Base-by-base conservation (phyloP, 2,329 filamentous ascomycete species). In the Hymenoscyphus linearis region DNA sequence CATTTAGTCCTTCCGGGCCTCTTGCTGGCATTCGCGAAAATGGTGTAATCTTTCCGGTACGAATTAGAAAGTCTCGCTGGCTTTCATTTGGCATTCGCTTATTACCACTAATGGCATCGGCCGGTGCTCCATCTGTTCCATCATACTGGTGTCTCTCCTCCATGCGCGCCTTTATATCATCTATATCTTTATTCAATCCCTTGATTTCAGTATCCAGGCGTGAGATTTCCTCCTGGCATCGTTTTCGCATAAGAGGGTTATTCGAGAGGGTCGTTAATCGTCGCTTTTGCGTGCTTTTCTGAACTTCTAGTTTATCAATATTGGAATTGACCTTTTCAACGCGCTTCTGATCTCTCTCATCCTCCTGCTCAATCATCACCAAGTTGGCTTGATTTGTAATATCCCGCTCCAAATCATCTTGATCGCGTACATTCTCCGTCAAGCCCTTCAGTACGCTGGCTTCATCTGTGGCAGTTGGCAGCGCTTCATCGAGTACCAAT, bases 11-110 rank as follows among this genome's bases (percentile, higher is more conserved):
- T 31, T 84, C 79, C 3, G 80, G 71, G 26, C 70, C 80, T 1
- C 86, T 77, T 14, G 84, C 81, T 27, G 85, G 85, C 68, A 96
- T 83, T 50, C 61, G 64, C 7, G 92, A 90, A 71, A 99, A 99
- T 0, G 95, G 95, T 0, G 95, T 99, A 67, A 99, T 98, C 76
- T 98, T 98, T 64, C 95, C 95, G 0, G 93, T 99, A 31, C 95
- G 86, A 55, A 99, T 95, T 54, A 99, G 82, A 72, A 90, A 99
- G 54, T 96, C 93, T 57, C 93, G 85, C 63, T 91, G 86, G 26
- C 84, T 91, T 77, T 98, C 95, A 63, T 90, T 90, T 1, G 90
- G 86, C 60, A 93, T 76, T 59, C 84, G 85, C 62, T 82, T 80
- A 58, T 82, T 85, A 31, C 81, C 82, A 54, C 76, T 78, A 4